These are phyloP conservation scores for Oropetium thomaeum DNA, from an alignment of 176 grass and related monocot genomes.

Conservation along the genomic window DNA sequence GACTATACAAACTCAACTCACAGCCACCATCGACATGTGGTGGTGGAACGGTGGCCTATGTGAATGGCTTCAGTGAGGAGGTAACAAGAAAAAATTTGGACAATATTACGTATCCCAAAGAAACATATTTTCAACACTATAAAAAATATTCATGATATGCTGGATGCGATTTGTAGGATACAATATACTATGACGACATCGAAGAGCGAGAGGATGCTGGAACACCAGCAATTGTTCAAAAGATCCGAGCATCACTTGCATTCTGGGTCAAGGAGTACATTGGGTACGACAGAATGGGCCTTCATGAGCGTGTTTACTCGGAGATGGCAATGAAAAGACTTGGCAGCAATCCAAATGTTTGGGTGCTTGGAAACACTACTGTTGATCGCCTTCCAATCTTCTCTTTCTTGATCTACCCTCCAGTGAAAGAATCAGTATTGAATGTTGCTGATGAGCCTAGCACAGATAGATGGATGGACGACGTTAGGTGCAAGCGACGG, in stretches of 20 bases:
- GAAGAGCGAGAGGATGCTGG: neutral
- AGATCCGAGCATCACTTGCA: conserved; percentile 42
- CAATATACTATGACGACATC: neutral
- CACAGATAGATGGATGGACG: neutral
- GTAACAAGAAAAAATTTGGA: too few species aligned
- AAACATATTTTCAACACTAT: neutral
- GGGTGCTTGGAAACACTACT: conserved; percentile 49
- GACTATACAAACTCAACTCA: neutral
- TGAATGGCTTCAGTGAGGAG: neutral
- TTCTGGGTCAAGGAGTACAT: neutral
- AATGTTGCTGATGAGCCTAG: neutral
- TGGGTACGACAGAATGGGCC: neutral
- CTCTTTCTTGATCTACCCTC: conserved; percentile 64
- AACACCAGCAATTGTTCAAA: conserved; percentile 3
- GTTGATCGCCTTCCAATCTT: conserved; percentile 53
- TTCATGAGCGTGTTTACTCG: neutral
- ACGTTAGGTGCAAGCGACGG: neutral
- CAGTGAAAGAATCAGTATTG: neutral
- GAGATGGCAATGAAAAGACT: neutral
- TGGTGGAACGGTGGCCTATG: neutral
- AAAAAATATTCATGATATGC: neutral
- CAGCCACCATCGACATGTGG: neutral
- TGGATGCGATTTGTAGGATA: neutral
- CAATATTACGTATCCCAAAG: too few species aligned
- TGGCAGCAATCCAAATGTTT: neutral